Base-by-base conservation (phyloP, 2,329 filamentous ascomycete genomes). In the Botrytis hyacinthi region DNA sequence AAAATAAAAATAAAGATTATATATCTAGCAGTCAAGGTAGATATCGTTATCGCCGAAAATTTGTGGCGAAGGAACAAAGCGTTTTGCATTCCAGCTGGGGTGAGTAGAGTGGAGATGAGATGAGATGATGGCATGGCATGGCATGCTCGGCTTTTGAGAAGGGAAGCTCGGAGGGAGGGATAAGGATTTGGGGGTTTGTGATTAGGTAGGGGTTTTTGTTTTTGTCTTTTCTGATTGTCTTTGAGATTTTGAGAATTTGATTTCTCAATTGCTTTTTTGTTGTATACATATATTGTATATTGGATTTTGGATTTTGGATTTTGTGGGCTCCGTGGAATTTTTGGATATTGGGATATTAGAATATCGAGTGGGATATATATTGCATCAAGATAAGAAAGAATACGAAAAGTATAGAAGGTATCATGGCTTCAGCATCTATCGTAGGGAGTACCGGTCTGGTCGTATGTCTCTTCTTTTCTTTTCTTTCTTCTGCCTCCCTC, bases 401-500 rank as follows among this genome's bases (percentile, higher is more conserved):
- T 9, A 62, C 60, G 10, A 10, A 60, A 40, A 6, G 37, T 57
- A 60, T 20, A 29, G 14, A 32, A 40, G 51, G 46, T 57, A 60
- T 26, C 22, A 86, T 86, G 84, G 81, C 84, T 46, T 83, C 83
- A 46, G 81, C 82, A n/a, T 82, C 83, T 22, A 72, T 86, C 51
- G 78, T 86, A 67, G 85, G 85, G 46, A 81, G 80, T 70, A 87
- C 85, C 8, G 85, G 85, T 73, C 83, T 87, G 76, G 84, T 86
- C 74, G 85, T 86, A 83, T 78, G 84, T 79, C 29, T 59, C 9
- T 14, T 16, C 18, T 6, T 9, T 20, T 14, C 7, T 7, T 44
- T 44, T 20, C 44, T 46, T 20, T 20, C 7, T 20, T 9, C 44
- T 22, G 42, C 7, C 42, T 44, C 42, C 42, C 42, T 44, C 42